These are phyloP conservation scores for Asterionellopsis glacialis DNA, from an alignment of 108 stramenopile species.

Conservation along the genomic window DNA sequence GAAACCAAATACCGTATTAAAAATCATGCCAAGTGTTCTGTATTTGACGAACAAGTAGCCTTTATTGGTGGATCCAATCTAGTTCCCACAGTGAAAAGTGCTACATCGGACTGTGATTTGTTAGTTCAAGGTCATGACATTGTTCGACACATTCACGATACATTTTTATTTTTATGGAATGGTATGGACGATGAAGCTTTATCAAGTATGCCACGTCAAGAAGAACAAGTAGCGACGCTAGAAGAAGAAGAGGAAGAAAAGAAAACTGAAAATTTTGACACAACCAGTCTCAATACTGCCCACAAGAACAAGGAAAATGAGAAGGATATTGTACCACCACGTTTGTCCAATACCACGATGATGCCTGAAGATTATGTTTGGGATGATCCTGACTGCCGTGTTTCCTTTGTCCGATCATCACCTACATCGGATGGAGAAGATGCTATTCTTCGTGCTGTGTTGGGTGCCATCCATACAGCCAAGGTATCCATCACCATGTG, in stretches of 20 bases:
- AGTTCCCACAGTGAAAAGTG: slow-evolving; percentile 7
- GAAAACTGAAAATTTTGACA: slow-evolving; percentile 4
- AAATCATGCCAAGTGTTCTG: slow-evolving; percentile 25
- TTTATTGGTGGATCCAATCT: slow-evolving; percentile 28
- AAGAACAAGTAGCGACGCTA: not conserved
- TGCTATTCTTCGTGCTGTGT: slow-evolving; percentile 23
- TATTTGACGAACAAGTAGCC: slow-evolving; percentile 21
- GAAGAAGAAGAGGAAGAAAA: slow-evolving; percentile 19
- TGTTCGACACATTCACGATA: slow-evolving; percentile 13
- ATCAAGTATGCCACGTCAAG: not conserved
- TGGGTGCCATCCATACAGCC: slow-evolving; percentile 19
- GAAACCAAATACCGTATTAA: slow-evolving; percentile 21
- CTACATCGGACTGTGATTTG: slow-evolving; percentile 20
- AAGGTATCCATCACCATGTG: slow-evolving; percentile 19
- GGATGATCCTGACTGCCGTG: not conserved
- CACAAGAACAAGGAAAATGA: slow-evolving; percentile 1
- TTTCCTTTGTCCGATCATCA: slow-evolving; percentile 17
- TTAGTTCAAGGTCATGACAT: slow-evolving; percentile 10
- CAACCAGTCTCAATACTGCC: too few species aligned
- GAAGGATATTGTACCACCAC: not conserved
- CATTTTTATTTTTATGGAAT: slow-evolving; percentile 15
- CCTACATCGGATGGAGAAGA: slow-evolving; percentile 27
- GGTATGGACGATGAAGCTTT: slow-evolving; percentile 14
- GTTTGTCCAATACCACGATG: too few species aligned
- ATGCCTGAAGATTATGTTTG: not conserved